Base-by-base conservation (phyloP, 1,139 yeast species). In the Magnusiomyces clavatus region DNA sequence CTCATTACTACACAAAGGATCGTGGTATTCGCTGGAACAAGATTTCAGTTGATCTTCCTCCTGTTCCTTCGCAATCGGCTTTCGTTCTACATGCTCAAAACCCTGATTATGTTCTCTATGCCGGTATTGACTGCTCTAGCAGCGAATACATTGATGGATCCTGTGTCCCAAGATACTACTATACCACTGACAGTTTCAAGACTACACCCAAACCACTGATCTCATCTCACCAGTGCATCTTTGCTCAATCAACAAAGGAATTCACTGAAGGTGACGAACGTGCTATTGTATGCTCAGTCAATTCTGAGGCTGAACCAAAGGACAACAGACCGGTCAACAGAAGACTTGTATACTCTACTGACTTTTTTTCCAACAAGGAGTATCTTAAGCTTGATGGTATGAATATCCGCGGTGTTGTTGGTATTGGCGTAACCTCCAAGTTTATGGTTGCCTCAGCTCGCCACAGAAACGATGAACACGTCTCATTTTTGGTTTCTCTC, bases 21-120 rank as follows among this genome's bases (percentile, higher is more conserved):
- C 68, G 71, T 53, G 94, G 92, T 31, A 66, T 71, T 41, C 62
- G 76, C 1, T 86, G 92, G 92, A 56, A 60, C 1, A 56, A 65
- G 31, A 77, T 82, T 60, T 69, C 69, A 29, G 53, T 62, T 19
- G 60, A 60, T 8, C 19, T 45, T 34, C 54, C 56, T 34, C 56
- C 58, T 5, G 54, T 62, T 41, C 49, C 72, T 65, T 16, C 54
- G 46, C 51, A 55, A 6, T 16, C 54, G 5, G 58, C 57, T 29
- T 59, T 70, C 24, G 58, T 58, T n/a, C 76, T 75, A 61, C 77
- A 81, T 60, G 64, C 73, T 19, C 65, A 65, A 24, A 69, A 77
- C 50, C 63, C 71, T 11, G 72, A 78, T 50, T 66, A 66, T 46
- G 65, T 76, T 10, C 56, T 81, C 40, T 60, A 79, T 39, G 69